Base-by-base conservation (phyloP, 768 basidiomycete species). In the Lactarius sanguifluus region DNA sequence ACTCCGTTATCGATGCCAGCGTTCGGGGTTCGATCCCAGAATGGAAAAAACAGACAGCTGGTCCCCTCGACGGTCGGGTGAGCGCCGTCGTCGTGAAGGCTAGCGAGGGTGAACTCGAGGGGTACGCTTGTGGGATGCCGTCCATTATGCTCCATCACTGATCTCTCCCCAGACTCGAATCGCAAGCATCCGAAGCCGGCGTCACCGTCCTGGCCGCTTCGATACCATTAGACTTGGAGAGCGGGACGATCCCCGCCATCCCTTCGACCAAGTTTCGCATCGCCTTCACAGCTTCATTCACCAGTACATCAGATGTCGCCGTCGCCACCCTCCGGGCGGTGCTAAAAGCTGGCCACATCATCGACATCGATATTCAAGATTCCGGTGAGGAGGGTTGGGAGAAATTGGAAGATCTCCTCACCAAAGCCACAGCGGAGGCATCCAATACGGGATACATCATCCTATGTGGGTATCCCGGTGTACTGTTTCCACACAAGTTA, bases 281-380 rank as follows among this genome's bases (percentile, higher is more conserved):
- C 55, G 83, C 86, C 2, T 79, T 91, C 58, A 81, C 85, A 1
- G 82, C 90, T 2, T 76, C 82, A 1, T 91, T 87, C 75, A 80
- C 79, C 15, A 73, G 77, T 52, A 75, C 81, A 38, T 81, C 82
- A 10, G 80, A 83, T 0, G 78, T 79, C 40, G 81, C 82, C 1
- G 79, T 85, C 57, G 80, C 81, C 23, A 87, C 83, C 59, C 77
- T 94, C 52, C 77, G 77, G 68, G 89, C 87, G 86, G 91, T 89
- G 2, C 77, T 94, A 12, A 77, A 83, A 57, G 80, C 81, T 58
- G 86, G 84, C 50, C 81, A 81, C 61, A 83, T 85, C 20, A 83
- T 94, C 30, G 90, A 93, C 72, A 83, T 94, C 67, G 85, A 90
- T 71, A 80, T 93, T 58, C 80, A 83, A 66, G 79, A 80, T 34